phyloP scores from a whole-genome alignment of 2,329 filamentous ascomycete genomes.

The Kalmusia sp. region DNA sequence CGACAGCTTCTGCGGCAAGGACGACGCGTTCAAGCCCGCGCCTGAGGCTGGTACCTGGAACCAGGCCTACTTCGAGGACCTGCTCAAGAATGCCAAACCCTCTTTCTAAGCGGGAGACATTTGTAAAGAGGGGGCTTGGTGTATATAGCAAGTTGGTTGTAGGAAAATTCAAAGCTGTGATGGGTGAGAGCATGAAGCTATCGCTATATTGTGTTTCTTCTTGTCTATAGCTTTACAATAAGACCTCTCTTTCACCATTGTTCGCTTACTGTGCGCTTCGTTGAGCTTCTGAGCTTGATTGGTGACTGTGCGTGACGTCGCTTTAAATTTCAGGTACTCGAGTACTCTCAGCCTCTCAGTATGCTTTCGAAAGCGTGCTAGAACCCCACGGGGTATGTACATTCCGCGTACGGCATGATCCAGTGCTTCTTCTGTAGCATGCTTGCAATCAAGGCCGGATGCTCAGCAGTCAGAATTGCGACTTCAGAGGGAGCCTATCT shows the following conservation, averaged over 20 bases:
- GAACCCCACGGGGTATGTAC: too few relatives aligned
- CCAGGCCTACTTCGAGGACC: slow-evolving; percentile 53
- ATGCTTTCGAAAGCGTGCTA: too few relatives aligned
- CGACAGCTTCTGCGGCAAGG: slow-evolving; percentile 63
- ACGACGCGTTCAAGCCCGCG: slow-evolving; percentile 66
- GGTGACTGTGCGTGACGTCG: too few relatives aligned
- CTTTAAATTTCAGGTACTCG: too few relatives aligned
- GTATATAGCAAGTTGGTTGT: slow-evolving; percentile 19
- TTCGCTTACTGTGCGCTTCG: too few relatives aligned
- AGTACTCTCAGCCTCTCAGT: too few relatives aligned
- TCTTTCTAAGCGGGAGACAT: slow-evolving; percentile 31
- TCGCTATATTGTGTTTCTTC: slow-evolving; percentile 8
- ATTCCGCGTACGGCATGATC: too few relatives aligned
- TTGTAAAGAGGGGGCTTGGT: not conserved
- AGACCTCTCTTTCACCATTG: slow-evolving; percentile 9
- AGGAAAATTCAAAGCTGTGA: not conserved
- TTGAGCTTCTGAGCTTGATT: too few relatives aligned
- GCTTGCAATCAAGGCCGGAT: too few relatives aligned
- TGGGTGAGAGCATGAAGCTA: slow-evolving; percentile 9
- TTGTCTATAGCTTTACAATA: slow-evolving; percentile 18
- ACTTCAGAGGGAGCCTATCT: too few relatives aligned
- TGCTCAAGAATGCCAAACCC: slow-evolving; percentile 48
- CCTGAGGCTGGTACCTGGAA: slow-evolving; percentile 76
- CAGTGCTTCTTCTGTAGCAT: too few relatives aligned
- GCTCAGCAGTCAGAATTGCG: too few relatives aligned